phyloP scores from a whole-genome alignment of 2,329 filamentous ascomycete genomes.

The Thelonectria rubi region DNA sequence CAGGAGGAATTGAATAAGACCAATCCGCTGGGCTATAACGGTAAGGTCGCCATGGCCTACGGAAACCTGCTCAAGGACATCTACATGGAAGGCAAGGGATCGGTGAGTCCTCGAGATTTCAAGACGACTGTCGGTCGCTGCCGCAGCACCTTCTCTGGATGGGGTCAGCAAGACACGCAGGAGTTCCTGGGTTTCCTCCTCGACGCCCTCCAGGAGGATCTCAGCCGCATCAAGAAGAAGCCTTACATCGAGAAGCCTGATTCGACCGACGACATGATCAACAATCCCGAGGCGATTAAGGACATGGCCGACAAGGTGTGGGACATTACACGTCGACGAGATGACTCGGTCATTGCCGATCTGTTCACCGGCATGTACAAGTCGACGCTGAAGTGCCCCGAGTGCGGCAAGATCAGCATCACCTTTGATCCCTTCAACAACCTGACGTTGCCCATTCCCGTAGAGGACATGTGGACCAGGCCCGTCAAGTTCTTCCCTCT shows the following conservation, averaged over 20 bases:
- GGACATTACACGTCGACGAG: conserved; percentile 89
- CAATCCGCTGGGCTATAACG: conserved; percentile 87
- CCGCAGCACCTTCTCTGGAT: conserved; percentile 88
- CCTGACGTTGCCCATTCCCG: conserved; percentile 87
- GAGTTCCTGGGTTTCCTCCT: conserved; percentile 96
- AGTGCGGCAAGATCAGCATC: conserved; percentile 94
- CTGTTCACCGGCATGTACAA: conserved; percentile 99
- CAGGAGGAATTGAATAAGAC: conserved; percentile 82
- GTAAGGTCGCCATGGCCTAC: conserved; percentile 87
- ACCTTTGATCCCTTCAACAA: conserved; percentile 99
- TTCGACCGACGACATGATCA: conserved; percentile 94
- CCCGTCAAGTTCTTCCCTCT: conserved; percentile 81
- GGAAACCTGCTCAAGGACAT: conserved; percentile 79
- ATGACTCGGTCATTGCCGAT: conserved; percentile 95
- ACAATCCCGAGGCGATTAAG: conserved; percentile 80
- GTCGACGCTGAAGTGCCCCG: conserved; percentile 92
- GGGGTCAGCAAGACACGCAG: conserved; percentile 96
- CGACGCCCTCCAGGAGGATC: conserved; percentile 92
- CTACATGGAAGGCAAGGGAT: conserved; percentile 74
- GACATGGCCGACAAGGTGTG: conserved; percentile 89
- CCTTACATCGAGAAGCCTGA: conserved; percentile 98
- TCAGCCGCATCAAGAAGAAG: conserved; percentile 94
- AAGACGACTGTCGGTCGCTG: conserved; percentile 83
- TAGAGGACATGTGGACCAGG: conserved; percentile 83
- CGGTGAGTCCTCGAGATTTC: conserved; percentile 81